A percentile compares a stretch with the other conserved stretches of the same genome.
phyloP scores from a whole-genome alignment of 306 rosid species.

The Lathyrus tuberosus region DNA sequence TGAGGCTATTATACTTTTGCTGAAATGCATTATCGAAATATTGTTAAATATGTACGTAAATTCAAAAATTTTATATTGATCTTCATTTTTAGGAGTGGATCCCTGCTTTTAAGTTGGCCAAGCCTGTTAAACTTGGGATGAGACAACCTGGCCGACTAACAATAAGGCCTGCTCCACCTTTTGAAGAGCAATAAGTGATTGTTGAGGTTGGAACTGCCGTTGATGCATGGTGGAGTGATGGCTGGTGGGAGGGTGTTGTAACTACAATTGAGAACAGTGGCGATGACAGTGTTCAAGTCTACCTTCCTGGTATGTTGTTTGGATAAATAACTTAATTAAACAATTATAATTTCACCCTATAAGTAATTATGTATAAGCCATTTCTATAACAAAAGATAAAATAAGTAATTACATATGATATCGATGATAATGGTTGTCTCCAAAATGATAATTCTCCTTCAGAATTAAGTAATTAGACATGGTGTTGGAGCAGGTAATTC shows the following conservation, averaged over 20 bases:
- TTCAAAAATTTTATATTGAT: too few relatives aligned
- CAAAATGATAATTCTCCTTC: too few relatives aligned
- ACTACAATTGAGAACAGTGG: slow-evolving; percentile 53
- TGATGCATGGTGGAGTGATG: slow-evolving; percentile 99
- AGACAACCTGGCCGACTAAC: slow-evolving; percentile 73
- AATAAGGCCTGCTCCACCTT: slow-evolving; percentile 72
- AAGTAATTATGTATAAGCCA: background rate
- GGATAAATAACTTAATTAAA: background rate
- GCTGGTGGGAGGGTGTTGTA: slow-evolving; percentile 99
- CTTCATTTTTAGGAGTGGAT: too few relatives aligned
- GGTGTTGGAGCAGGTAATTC: too few relatives aligned
- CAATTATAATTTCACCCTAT: background rate
- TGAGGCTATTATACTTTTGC: too few relatives aligned
- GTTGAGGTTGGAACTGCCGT: slow-evolving; percentile 72
- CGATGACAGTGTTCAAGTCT: slow-evolving; percentile 60
- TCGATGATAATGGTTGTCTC: too few relatives aligned
- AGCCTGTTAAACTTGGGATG: too few relatives aligned
- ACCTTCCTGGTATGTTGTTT: slow-evolving; percentile 69
- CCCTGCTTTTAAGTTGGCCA: too few relatives aligned
- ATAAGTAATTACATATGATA: too few relatives aligned
- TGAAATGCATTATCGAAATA: too few relatives aligned
- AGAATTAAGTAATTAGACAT: too few relatives aligned
- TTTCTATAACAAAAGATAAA: background rate
- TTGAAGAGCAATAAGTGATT: slow-evolving; percentile 52
- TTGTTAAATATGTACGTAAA: too few relatives aligned